Evolutionary conservation across 2,329 filamentous ascomycete species (phyloP), one percentile per base, ranked within the genome.

Genomic region (Ophiosphaerella herpotricha): DNA sequence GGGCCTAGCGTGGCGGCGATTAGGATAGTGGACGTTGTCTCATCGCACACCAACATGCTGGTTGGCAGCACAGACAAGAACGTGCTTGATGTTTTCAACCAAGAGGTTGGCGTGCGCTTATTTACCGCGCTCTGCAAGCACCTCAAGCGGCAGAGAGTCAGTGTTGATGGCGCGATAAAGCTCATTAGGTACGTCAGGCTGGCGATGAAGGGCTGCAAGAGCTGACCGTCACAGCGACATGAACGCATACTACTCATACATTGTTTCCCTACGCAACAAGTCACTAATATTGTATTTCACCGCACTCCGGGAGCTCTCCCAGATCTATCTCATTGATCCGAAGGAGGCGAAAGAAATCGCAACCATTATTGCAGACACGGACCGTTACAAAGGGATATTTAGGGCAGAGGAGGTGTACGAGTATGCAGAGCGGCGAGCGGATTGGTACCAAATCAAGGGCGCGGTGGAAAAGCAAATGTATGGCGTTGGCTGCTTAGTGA

Each of bases 391-490:
- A 23, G 94, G 94, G 11, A 89, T 99, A 41, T 97, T 97, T 67
- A 83, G 92, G 16, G 90, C 93, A 0, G 94, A 99, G 73, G 94
- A 99, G 77, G 94, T 97, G 3, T 96, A 96, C 66, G 93, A 97
- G 78, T 99, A 95, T 77, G 94, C 93, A 1, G 91, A 97, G 75
- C 80, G 94, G 60, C 80, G 94, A 61, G 92, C 92, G 42, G 94
- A 99, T 76, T 99, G 94, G 94, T 96, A 94, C 71, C 82, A 88
- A 62, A 90, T 99, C 9, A 89, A 88, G 77, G 85, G 84, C 57
- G 85, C 91, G 56, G 94, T 99, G 5, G 94, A 99, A 79, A 88
- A 89, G 75, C 91, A 91, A 54, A 97, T 99, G 91, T 97, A 97
- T 75, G 94, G 94, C 4, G 84, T 96, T 71, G 93, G 94, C 52